Conservation (phyloP, 148 eudicot species). For the Camellia japonica region DNA sequence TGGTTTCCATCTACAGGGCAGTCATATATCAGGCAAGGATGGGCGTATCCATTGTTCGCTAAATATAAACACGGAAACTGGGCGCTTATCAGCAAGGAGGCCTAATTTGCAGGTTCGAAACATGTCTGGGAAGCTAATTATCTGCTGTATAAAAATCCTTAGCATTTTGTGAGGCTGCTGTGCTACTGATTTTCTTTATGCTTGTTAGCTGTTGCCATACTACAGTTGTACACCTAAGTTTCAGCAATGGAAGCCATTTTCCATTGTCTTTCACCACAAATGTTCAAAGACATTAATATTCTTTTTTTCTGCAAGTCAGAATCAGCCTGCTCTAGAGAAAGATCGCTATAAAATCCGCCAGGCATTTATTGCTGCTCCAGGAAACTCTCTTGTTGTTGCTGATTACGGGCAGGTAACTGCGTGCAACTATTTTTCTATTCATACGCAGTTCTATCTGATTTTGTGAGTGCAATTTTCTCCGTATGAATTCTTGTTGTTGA, state of each 20-base stretch:
- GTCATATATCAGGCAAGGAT: slow-evolving; percentile 72
- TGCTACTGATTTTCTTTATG: neutral
- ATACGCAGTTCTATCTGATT: neutral
- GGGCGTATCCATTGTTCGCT: slow-evolving; percentile 97
- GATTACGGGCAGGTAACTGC: slow-evolving; percentile 91
- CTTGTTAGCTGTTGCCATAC: neutral
- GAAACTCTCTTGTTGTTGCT: slow-evolving; percentile 92
- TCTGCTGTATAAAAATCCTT: neutral
- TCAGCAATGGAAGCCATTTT: neutral
- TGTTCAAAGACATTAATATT: neutral
- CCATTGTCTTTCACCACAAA: slow-evolving; percentile 10
- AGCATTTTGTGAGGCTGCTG: neutral
- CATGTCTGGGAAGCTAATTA: neutral
- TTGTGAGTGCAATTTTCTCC: neutral
- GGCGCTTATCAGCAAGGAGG: slow-evolving; percentile 93
- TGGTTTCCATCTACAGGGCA: slow-evolving; percentile 44
- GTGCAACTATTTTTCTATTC: slow-evolving; percentile 6
- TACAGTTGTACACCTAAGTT: neutral
- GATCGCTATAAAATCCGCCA: slow-evolving; percentile 97
- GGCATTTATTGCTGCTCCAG: slow-evolving; percentile 90
- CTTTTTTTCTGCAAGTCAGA: slow-evolving; percentile 46
- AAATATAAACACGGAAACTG: slow-evolving; percentile 97
- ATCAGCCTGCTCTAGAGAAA: slow-evolving; percentile 98
- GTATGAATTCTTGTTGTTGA: slow-evolving; percentile 2
- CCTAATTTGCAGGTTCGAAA: slow-evolving; percentile 87